Base-by-base conservation (phyloP, 1,139 yeast genomes). In the Geotrichum restrictum region DNA sequence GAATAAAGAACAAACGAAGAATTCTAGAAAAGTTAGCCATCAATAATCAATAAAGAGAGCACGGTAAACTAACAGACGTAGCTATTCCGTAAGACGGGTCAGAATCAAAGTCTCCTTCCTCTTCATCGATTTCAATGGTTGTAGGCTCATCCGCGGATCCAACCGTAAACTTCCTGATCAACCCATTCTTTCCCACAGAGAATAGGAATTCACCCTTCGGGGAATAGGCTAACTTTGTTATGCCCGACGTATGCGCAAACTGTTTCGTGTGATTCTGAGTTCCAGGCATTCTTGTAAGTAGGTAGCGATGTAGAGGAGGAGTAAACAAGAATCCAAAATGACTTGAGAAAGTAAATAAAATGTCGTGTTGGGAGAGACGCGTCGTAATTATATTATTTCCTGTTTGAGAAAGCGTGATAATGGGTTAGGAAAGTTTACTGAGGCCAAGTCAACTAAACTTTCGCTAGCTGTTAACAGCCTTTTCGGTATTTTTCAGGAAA, bases 131-230 rank as follows among this genome's bases (percentile, higher is more conserved):
- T 38, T 69, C 73, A 11, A 66, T 55, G 11, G 66, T 60, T 18
- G 55, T 56, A 14, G 71, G 70, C 45, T 67, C 64, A 14, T 55
- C 57, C 32, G 47, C 55, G 13, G 65, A 56, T n/a, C 63, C 69
- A 24, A 65, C 63, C 14, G 60, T 57, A 53, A 70, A 69, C 49
- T 69, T 64, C 27, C 75, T 64, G 16, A 71, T 64, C 31, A 70
- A 60, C 49, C 62, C 62, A 57, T 71, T 69, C 1, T 65, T 59
- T 13, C 76, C 76, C 6, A 67, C 66, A 0, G 76, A 67, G 36
- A 70, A 57, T 38, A 72, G 49, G 49, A 58, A 68, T 33, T 57
- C 55, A 10, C 74, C 74, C 48, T 66, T 66, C 3, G 57, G 58
- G 18, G 70, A 59, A 55, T 69, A 72, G 14, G 66, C 63, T 19